Conservation (phyloP, 2,329 filamentous ascomycete species). For the Diaporthe destruens region DNA sequence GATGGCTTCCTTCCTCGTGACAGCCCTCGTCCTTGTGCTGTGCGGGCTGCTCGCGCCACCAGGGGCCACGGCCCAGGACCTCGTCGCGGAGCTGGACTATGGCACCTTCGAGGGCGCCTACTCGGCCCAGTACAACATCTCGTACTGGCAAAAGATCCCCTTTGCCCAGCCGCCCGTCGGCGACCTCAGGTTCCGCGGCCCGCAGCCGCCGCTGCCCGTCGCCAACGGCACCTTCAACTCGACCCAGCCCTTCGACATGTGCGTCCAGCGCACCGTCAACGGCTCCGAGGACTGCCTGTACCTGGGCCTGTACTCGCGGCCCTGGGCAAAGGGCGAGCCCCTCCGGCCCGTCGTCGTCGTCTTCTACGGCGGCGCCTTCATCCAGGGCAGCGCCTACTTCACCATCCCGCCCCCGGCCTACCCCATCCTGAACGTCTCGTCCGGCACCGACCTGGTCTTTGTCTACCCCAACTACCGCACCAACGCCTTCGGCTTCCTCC, state of each 20-base stretch:
- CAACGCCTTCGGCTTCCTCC: conserved; percentile 69
- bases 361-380: conserved; percentile 73
- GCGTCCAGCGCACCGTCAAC: conserved; percentile 68
- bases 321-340: conserved; percentile 60
- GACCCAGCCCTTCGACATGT: conserved; percentile 67
- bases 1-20: conserved; percentile 22
- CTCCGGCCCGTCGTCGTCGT: conserved; percentile 69
- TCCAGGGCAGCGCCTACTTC: conserved; percentile 68
- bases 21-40: conserved; percentile 7
- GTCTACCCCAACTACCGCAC: conserved; percentile 65
- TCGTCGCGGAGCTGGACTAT: conserved; percentile 59
- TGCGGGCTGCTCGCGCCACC: not conserved
- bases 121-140: conserved; percentile 65
- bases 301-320: conserved; percentile 70
- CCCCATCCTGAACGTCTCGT: conserved; percentile 68
- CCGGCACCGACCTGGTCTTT: conserved; percentile 61
- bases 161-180: conserved; percentile 70
- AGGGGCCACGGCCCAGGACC: conserved; percentile 44
- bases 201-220: conserved; percentile 66
- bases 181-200: conserved; percentile 70
- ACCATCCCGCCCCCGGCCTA: conserved; percentile 67
- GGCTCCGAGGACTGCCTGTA: conserved; percentile 73
- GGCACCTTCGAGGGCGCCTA: conserved; percentile 66
- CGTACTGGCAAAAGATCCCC: conserved; percentile 71
- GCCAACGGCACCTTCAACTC: conserved; percentile 66